Evolutionary conservation across 108 stramenopile genomes (phyloP).

Genomic region (Fragilariopsis cylindrus): DNA sequence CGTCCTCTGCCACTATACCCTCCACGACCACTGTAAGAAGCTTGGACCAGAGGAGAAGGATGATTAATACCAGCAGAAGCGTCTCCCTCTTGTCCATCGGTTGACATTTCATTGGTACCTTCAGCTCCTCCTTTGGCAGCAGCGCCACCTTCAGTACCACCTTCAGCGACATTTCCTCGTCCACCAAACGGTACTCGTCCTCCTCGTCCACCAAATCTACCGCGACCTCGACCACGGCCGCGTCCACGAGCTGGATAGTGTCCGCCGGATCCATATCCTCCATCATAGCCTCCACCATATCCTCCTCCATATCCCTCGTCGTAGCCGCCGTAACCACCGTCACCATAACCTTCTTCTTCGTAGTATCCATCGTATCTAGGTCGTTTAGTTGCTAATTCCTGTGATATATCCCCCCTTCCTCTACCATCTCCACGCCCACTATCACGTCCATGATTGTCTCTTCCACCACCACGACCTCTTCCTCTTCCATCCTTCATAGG

Average conservation of each 20-base stretch:
- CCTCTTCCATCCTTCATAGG: conserved; percentile 26
- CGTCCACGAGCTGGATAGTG: conserved; percentile 9
- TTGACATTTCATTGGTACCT: conserved; percentile 1
- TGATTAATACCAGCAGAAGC: conserved; percentile 22
- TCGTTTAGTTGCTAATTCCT: conserved; percentile 10
- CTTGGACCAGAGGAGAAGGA: conserved; percentile 57
- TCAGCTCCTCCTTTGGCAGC: background rate
- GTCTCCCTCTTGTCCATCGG: conserved; percentile 7
- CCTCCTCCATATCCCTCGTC: conserved; percentile 29
- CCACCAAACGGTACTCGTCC: conserved; percentile 1
- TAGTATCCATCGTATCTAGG: conserved; percentile 31
- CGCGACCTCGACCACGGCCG: conserved; percentile 33
- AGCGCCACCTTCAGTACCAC: background rate
- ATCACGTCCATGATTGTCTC: conserved; percentile 2
- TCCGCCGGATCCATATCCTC: conserved; percentile 11
- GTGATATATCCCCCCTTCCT: conserved; percentile 5
- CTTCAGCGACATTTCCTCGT: background rate
- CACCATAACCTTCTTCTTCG: conserved; percentile 15
- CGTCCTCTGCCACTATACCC: conserved; percentile 32
- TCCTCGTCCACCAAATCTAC: conserved; percentile 22
- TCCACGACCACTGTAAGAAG: conserved; percentile 47
- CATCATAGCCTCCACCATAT: conserved; percentile 18
- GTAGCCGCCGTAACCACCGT: conserved; percentile 5
- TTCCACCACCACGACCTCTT: conserved; percentile 10
- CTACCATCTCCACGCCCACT: conserved; percentile 29